Evolutionary conservation across 176 grass and related monocot genomes (phyloP).

Genomic region (Musa acuminata): DNA sequence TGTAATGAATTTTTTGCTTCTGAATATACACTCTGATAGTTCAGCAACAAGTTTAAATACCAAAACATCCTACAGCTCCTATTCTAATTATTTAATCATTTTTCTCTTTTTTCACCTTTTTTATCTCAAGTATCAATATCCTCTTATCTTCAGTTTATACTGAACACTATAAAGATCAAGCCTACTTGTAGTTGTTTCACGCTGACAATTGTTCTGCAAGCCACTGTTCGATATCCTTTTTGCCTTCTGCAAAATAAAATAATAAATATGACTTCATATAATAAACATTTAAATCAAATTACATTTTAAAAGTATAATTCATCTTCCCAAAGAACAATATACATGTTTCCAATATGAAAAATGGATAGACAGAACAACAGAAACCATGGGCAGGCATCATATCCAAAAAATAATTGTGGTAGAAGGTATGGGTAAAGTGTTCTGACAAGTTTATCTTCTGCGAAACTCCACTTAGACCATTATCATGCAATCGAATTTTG

Average conservation of each 20-base stretch:
- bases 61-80: background rate
- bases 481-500: background rate
- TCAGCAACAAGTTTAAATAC: background rate
- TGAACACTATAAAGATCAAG: slow-evolving; percentile 20
- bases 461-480: background rate
- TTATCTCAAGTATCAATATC: slow-evolving; percentile 31
- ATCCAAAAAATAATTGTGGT: background rate
- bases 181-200: background rate
- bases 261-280: slow-evolving; percentile 8
- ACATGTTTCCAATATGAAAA: background rate
- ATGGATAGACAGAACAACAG: background rate
- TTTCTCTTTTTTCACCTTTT: slow-evolving; percentile 3
- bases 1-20: background rate
- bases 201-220: slow-evolving; percentile 40
- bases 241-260: slow-evolving; percentile 33
- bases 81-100: background rate
- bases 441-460: background rate
- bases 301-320: background rate
- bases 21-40: background rate
- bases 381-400: background rate
- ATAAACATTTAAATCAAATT: background rate
- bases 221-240: slow-evolving; percentile 55
- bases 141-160: background rate
- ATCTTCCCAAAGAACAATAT: background rate
- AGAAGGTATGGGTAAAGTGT: background rate